Evolutionary conservation across 768 basidiomycete genomes (phyloP), one percentile per base, ranked within the genome.

Genomic region (Saitozyma sp.): DNA sequence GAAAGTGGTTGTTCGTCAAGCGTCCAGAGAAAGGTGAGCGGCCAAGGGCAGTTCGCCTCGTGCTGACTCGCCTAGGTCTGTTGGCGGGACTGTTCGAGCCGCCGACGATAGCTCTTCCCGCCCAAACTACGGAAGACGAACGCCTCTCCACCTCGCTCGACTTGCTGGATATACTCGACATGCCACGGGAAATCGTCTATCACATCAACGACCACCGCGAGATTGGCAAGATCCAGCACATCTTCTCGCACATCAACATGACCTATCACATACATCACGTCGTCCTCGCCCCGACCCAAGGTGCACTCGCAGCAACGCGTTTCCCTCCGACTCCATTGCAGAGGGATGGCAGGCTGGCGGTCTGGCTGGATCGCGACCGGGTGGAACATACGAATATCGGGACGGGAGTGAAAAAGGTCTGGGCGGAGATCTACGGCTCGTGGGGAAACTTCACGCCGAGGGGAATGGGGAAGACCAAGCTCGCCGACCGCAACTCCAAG

Each of bases 211-310:
- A 45, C 41, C 51, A 59, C 20, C 42, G 14, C 29, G 29, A 80
- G 60, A 85, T 82, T 19, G 87, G 88, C 10, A 84, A 88, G 62
- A 86, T 94, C 43, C 61, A 87, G 3, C 92, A 95, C 72, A 81
- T 91, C 52, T 96, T 96, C 80, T 92, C 90, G 9, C 93, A 97
- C 75, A 90, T 94, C 74, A 86, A 83, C 70, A 92, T 93, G 82
- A 92, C 89, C 11, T 94, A 81, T 60, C 69, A 77, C 54, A 68
- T 79, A 50, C 59, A 71, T 9, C 68, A 68, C 55, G 59, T 69
- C 14, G 43, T 64, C 51, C 16, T 76, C 38, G 45, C 53, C 5
- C 40, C 61, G 0, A 13, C 20, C 9, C 45, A 11, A 13, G 45
- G 45, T 17, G 45, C 45, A 2, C 13, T 17, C n/a, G 13, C 67